Percentiles rank a stretch among this genome's conserved stretches.
These are phyloP conservation scores for Arabidopsis hybrid DNA, from an alignment of 441 rosid species.

Conservation along the genomic window DNA sequence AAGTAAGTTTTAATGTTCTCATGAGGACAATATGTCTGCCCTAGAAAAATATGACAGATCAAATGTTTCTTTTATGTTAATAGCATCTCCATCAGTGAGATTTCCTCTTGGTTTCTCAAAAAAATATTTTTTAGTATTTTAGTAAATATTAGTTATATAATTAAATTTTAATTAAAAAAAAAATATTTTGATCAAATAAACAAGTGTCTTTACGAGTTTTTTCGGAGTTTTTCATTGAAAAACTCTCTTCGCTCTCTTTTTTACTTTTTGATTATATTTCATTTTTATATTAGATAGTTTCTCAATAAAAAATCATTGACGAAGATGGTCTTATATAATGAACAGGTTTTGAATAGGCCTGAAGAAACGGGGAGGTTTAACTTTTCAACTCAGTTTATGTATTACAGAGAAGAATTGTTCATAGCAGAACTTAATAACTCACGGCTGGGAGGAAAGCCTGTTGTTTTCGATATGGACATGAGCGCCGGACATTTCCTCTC, in stretches of 20 bases:
- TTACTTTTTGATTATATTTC: too few relatives aligned
- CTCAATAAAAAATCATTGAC: too few relatives aligned
- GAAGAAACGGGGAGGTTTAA: constrained; percentile 70
- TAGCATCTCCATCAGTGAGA: too few relatives aligned
- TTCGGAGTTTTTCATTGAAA: too few relatives aligned
- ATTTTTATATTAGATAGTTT: too few relatives aligned
- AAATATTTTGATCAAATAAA: too few relatives aligned
- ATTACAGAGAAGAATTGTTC: constrained; percentile 59
- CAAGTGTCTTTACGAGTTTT: too few relatives aligned
- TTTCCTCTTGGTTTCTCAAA: too few relatives aligned
- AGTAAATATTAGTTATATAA: too few relatives aligned
- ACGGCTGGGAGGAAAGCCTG: constrained; percentile 63
- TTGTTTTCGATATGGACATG: constrained; percentile 96
- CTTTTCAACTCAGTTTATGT: constrained; percentile 71
- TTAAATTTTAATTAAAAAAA: too few relatives aligned
- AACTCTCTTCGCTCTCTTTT: too few relatives aligned
- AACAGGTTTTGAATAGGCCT: constrained; percentile 72
- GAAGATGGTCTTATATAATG: background rate
- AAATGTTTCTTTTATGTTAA: background rate
- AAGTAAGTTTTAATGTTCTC: constrained; percentile 56
- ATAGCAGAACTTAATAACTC: constrained; percentile 57
- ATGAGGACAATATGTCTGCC: background rate
- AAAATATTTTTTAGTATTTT: too few relatives aligned
- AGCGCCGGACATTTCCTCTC: constrained; percentile 93
- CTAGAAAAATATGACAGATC: background rate